Conservation (phyloP, 768 basidiomycete genomes). For the Russula compacta region DNA sequence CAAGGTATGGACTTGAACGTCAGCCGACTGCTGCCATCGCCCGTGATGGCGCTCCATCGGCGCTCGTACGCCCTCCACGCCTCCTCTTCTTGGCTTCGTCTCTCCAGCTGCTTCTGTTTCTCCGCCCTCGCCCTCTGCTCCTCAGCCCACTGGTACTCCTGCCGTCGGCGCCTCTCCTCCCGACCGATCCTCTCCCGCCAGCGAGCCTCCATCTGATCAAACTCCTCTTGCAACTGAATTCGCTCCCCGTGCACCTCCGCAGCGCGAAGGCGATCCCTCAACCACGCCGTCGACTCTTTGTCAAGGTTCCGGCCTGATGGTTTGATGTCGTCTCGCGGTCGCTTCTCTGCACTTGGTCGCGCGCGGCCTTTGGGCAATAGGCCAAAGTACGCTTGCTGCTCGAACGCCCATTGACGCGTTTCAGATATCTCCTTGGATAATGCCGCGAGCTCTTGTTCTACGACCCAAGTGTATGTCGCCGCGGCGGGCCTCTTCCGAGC, state of each 20-base stretch:
- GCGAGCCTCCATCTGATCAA: slow-evolving; percentile 43
- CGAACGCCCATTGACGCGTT: slow-evolving; percentile 57
- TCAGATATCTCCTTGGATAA: slow-evolving; percentile 38
- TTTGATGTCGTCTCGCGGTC: neutral
- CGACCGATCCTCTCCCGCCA: slow-evolving; percentile 42
- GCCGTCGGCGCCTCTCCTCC: slow-evolving; percentile 34
- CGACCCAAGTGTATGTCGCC: slow-evolving; percentile 33
- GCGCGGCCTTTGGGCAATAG: neutral
- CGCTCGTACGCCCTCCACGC: slow-evolving; percentile 60
- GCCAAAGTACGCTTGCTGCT: slow-evolving; percentile 36
- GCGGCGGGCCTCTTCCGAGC: slow-evolving; percentile 26
- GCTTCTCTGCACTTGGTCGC: neutral
- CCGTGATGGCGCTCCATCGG: slow-evolving; percentile 45
- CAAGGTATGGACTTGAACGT: slow-evolving; percentile 62
- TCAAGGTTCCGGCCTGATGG: neutral
- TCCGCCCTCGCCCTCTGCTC: slow-evolving; percentile 32
- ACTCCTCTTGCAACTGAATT: slow-evolving; percentile 43
- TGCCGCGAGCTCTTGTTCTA: slow-evolving; percentile 42
- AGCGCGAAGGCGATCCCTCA: slow-evolving; percentile 1
- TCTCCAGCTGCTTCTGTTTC: too few relatives aligned
- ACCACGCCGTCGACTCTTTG: neutral
- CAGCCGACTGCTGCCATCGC: slow-evolving; percentile 35
- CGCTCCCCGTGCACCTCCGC: slow-evolving; percentile 27
- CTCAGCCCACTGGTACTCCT: slow-evolving; percentile 27
- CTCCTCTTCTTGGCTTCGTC: too few relatives aligned